Evolutionary conservation across 139 green algal species (phyloP).

Genomic region (Spirogloea muscicola): DNA sequence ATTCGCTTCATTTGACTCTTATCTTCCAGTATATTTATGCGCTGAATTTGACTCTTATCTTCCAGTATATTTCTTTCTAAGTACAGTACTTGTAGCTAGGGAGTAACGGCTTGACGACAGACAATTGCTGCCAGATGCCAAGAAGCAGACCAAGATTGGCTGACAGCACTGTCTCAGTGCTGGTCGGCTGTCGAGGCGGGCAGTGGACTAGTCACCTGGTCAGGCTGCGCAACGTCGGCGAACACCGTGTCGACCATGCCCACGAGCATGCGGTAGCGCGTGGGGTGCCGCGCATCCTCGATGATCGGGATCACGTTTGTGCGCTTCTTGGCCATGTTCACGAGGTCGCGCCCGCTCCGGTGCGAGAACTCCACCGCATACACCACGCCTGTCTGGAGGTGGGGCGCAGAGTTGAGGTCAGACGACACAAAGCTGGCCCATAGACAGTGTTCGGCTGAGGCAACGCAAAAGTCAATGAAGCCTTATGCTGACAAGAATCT

Average conservation of each 20-base stretch:
- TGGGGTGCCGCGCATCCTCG: constrained; percentile 94
- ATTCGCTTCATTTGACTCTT: no score
- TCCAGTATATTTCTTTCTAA: neutral
- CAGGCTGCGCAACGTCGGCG: constrained; percentile 93
- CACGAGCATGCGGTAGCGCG: constrained; percentile 99
- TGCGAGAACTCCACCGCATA: constrained; percentile 99
- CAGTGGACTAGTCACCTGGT: constrained; percentile 29
- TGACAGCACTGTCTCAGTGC: no score
- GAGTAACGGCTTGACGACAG: neutral
- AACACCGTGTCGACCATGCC: constrained; percentile 99
- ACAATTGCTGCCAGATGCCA: neutral
- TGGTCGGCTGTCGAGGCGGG: neutral
- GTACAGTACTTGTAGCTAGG: neutral
- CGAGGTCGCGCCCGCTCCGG: constrained; percentile 88
- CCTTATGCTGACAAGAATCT: no score
- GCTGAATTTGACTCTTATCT: neutral
- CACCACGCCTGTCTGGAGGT: constrained; percentile 77
- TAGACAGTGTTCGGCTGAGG: neutral
- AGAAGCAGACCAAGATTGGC: neutral
- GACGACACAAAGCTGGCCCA: no score
- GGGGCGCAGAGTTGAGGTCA: no score
- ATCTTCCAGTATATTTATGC: neutral
- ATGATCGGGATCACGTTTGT: constrained; percentile 99
- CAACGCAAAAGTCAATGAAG: no score
- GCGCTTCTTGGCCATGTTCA: constrained; percentile 99